A percentile compares a stretch with the other conserved stretches of the same genome.
Conservation (phyloP, 768 basidiomycete genomes). For the Hortiboletus flavorubellus region DNA sequence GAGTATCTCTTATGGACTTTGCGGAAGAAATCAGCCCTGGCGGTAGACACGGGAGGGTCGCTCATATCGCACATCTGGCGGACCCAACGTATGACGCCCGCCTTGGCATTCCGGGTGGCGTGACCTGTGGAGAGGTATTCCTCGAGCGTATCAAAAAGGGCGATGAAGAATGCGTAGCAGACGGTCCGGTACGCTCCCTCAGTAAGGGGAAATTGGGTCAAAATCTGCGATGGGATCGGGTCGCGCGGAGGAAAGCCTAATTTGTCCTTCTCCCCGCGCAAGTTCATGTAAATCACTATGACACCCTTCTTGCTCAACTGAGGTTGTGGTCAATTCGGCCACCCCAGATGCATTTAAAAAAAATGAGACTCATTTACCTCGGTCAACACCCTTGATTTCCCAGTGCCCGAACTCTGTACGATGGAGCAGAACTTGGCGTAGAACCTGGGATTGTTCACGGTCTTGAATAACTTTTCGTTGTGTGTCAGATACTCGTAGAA, state of each 20-base stretch:
- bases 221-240: constrained; percentile 7
- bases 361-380: neutral
- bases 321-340: neutral
- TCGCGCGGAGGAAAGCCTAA: constrained; percentile 15
- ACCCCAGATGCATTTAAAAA: neutral
- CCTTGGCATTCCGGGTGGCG: neutral
- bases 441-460: neutral
- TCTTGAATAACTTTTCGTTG: constrained; percentile 8
- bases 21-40: neutral
- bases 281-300: constrained; percentile 18
- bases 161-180: constrained; percentile 14
- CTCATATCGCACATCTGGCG: constrained; percentile 5
- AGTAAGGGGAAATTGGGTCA: neutral
- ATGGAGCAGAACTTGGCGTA: constrained; percentile 6
- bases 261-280: constrained; percentile 1
- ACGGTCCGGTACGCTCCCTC: neutral
- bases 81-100: neutral
- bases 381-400: constrained; percentile 9
- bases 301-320: constrained; percentile 13
- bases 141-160: constrained; percentile 7
- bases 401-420: constrained; percentile 15
- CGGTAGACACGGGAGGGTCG: neutral
- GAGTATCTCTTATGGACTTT: neutral
- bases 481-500: constrained; percentile 18
- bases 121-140: neutral